A percentile compares a stretch with the other conserved stretches of the same genome.
Conservation (phyloP, 2,329 filamentous ascomycete genomes). For the Furcasterigmium sp. region DNA sequence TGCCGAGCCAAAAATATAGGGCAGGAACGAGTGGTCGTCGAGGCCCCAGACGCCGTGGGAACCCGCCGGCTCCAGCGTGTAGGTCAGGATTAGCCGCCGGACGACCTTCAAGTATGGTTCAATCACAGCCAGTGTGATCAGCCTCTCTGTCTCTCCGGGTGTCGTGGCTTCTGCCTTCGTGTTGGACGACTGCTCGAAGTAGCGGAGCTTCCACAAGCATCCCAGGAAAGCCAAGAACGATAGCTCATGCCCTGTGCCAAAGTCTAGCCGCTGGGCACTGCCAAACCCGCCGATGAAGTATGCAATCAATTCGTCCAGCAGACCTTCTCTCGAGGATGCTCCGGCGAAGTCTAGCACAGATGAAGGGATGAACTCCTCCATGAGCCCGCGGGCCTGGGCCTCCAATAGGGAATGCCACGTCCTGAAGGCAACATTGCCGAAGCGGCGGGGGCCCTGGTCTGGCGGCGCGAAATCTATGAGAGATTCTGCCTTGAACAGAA, state of each 20-base stretch:
- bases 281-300: slow-evolving; percentile 88
- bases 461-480: slow-evolving; percentile 78
- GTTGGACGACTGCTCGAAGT: slow-evolving; percentile 43
- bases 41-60: slow-evolving; percentile 97
- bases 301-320: slow-evolving; percentile 18
- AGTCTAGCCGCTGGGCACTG: slow-evolving; percentile 84
- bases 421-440: slow-evolving; percentile 88
- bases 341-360: slow-evolving; percentile 14
- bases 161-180: not conserved
- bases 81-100: slow-evolving; percentile 78
- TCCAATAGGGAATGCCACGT: slow-evolving; percentile 73
- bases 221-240: slow-evolving; percentile 91
- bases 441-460: slow-evolving; percentile 78
- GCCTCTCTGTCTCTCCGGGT: slow-evolving; percentile 61
- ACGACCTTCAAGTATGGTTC: slow-evolving; percentile 83
- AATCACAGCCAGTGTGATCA: slow-evolving; percentile 75
- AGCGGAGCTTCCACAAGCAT: slow-evolving; percentile 84
- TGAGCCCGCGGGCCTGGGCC: slow-evolving; percentile 49
- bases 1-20: slow-evolving; percentile 93
- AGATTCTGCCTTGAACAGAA: slow-evolving; percentile 59
- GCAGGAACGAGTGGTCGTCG: slow-evolving; percentile 93
- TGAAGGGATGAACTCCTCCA: slow-evolving; percentile 25
- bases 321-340: slow-evolving; percentile 5
- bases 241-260: slow-evolving; percentile 92
- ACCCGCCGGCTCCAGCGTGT: slow-evolving; percentile 90